Base-by-base conservation (phyloP, 495 filamentous ascomycete species). In the Diplogelasinospora grovesii region DNA sequence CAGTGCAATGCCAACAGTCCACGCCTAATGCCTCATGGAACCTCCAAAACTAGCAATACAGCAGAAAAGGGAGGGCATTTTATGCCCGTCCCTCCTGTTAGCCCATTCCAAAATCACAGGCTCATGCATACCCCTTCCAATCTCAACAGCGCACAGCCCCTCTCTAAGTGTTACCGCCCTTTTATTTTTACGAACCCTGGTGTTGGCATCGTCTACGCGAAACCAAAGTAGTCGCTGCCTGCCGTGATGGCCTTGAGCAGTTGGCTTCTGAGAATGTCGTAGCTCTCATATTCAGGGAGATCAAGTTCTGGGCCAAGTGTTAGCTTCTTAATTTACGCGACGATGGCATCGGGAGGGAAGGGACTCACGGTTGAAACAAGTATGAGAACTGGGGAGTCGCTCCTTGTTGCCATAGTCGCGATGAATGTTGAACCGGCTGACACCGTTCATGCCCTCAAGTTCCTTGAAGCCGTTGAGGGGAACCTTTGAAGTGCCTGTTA, bases 381-480 rank as follows among this genome's bases (percentile, higher is more conserved):
- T 99, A 63, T 99, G 92, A 29, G 87, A 90, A 56, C 85, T 93
- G 48, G 92, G 92, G 39, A 99, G 77, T 40, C 93, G 82, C 57
- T 97, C 89, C 66, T 96, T 97, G 74, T 84, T 94, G 45, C 92
- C 92, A 64, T 95, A 97, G 61, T 97, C 93, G 36, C 92, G 85
- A 59, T 99, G 92, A 51, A 99, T 96, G 64, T 95, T 99, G 81
- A 99, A 99, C 47, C 83, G 79, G 62, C 83, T 93, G 66, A 99
- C 83, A 30, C 92, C 92, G 60, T 99, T 97, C 92, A 99, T 99
- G 46, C 92, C 92, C 65, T 99, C 92, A 16, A 99, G 78, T 62
- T 99, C 90, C 66, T 92, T 95, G 75, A 99, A 99, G 19, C 92
- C 92, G 53, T 99, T 99, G 31, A 99, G 81, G 29, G 92, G 92